These are phyloP conservation scores for Saussurea involucrata DNA, from an alignment of 129 eudicot species.

Conservation along the genomic window DNA sequence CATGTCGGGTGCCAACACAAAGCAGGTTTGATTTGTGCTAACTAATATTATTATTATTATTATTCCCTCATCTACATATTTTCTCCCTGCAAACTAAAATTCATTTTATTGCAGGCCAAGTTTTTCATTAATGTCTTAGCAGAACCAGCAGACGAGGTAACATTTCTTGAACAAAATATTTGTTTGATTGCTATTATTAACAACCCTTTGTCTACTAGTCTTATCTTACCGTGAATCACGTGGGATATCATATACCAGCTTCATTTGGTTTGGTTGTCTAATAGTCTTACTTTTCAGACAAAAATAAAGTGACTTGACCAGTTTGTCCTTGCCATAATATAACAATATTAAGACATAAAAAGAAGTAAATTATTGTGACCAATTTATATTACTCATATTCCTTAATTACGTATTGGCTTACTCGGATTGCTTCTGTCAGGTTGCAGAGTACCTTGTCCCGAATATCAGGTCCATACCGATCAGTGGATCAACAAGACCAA, in stretches of 20 bases:
- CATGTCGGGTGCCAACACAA: conserved; percentile 96
- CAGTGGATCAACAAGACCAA: conserved; percentile 83
- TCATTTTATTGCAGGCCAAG: conserved; percentile 69
- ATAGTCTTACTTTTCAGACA: not conserved
- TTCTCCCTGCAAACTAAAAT: not conserved
- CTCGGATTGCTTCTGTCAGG: conserved; percentile 41
- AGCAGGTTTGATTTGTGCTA: conserved; percentile 52
- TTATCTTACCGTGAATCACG: not conserved
- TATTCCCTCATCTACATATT: conserved; percentile 2
- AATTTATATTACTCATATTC: not conserved
- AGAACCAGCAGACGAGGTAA: conserved; percentile 95
- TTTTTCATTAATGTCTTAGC: conserved; percentile 97
- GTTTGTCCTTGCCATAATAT: conserved; percentile 1
- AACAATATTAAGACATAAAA: not conserved
- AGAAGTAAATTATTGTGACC: not conserved
- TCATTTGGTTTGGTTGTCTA: not conserved
- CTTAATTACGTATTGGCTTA: not conserved
- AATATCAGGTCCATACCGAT: conserved; percentile 66
- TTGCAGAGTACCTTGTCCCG: conserved; percentile 87
- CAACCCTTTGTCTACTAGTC: not conserved
- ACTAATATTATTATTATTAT: not conserved
- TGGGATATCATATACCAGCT: not conserved
- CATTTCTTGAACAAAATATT: conserved; percentile 2
- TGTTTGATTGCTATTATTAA: not conserved
- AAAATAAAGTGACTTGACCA: conserved; percentile 2